phyloP scores from a whole-genome alignment of 139 green algal genomes.

The Chlamydomonas incerta region DNA sequence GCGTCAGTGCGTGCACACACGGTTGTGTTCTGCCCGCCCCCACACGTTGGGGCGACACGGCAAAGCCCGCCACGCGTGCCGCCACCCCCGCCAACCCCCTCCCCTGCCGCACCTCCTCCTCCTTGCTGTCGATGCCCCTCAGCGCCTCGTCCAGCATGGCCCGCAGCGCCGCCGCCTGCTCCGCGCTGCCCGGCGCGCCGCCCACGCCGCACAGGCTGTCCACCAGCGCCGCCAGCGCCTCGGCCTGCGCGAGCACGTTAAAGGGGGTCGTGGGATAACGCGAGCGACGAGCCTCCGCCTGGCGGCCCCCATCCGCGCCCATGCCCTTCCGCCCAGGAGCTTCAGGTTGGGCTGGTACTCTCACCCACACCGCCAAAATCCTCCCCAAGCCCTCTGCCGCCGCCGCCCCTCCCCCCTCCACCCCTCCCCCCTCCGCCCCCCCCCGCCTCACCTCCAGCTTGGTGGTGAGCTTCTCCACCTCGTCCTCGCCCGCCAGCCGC shows the following conservation, averaged over 20 bases:
- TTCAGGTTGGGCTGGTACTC: too few species aligned
- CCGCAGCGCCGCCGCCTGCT: neutral
- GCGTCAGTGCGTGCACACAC: too few species aligned
- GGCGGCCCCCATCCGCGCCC: too few species aligned
- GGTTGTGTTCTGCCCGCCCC: too few species aligned
- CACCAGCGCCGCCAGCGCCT: slow-evolving; percentile 53
- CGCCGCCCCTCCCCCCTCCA: neutral
- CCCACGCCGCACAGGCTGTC: neutral
- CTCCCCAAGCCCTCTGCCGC: neutral
- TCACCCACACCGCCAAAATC: too few species aligned
- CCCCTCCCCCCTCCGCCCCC: neutral
- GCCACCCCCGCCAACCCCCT: too few species aligned
- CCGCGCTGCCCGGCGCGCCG: neutral
- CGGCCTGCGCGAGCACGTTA: slow-evolving; percentile 17
- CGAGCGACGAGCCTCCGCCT: too few species aligned
- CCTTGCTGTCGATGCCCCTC: neutral
- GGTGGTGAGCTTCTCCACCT: slow-evolving; percentile 75
- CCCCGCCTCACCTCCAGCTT: slow-evolving; percentile 50
- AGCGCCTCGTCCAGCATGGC: slow-evolving; percentile 30
- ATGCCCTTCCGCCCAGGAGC: too few species aligned
- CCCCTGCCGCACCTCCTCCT: slow-evolving; percentile 4
- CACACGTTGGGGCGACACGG: too few species aligned
- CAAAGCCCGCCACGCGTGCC: too few species aligned
- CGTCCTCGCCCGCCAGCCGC: slow-evolving; percentile 56
- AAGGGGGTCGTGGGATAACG: too few species aligned